A percentile compares a stretch with the other conserved stretches of the same genome.
Conservation (phyloP, 176 grass and related monocot genomes). For the Eragrostis nindensis region DNA sequence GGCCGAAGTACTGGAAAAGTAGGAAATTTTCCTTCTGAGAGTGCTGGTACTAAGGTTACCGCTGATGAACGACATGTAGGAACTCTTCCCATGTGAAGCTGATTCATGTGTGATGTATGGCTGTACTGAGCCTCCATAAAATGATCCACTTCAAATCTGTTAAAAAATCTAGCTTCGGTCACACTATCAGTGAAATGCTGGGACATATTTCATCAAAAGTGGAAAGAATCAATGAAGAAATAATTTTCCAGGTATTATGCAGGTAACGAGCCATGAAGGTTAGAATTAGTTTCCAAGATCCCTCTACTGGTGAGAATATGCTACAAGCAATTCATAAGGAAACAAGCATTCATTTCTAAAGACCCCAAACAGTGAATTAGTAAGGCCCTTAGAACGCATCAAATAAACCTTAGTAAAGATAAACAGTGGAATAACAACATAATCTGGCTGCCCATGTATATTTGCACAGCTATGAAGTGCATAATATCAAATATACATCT, state of each 20-base stretch:
- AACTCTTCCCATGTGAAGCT: conserved; percentile 36
- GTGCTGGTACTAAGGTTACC: conserved; percentile 21
- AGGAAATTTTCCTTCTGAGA: conserved; percentile 28
- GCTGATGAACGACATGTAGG: conserved; percentile 29
- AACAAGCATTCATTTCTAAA: background rate
- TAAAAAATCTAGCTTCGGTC: conserved; percentile 7
- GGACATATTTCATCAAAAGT: conserved; percentile 21
- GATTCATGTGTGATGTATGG: conserved; percentile 42
- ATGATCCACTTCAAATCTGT: conserved; percentile 38
- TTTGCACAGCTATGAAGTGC: background rate
- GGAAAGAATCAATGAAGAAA: background rate
- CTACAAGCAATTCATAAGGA: background rate
- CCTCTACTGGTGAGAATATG: background rate
- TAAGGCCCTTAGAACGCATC: background rate
- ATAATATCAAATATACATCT: too few relatives aligned
- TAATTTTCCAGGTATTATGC: background rate
- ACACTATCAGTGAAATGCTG: background rate
- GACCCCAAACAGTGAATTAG: background rate
- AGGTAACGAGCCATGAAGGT: background rate
- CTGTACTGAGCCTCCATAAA: conserved; percentile 19
- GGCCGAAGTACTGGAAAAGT: conserved; percentile 23
- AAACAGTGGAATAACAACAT: background rate
- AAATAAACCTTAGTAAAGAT: conserved; percentile 16
- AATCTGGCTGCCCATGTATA: background rate
- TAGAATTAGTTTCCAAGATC: conserved; percentile 7